Evolutionary conservation across 2,329 filamentous ascomycete species (phyloP), one percentile per base, ranked within the genome.

Genomic region (Drechslerella dactyloides): DNA sequence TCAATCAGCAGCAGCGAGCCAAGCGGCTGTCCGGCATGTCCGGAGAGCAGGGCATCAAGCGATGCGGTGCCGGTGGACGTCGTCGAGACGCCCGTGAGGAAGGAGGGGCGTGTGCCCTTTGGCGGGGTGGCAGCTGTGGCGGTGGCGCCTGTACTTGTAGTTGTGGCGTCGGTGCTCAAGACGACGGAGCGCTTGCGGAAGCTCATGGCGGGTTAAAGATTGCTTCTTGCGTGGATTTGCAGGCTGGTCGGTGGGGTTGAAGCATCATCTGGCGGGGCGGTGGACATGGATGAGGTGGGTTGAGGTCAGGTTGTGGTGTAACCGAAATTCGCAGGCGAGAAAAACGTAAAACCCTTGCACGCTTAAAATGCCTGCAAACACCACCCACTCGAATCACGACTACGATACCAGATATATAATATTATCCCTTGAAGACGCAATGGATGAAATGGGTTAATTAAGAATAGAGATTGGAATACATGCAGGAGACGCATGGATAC

Each of bases 11-110:
- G 78, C 0, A 88, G 90, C 17, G 86, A 91, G 0, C 94, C 94
- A 5, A 97, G 83, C 0, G 90, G 87, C 2, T 97, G 82, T 0
- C 94, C 94, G 2, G 88, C 86, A 81, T 97, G 93, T 0, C 93
- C 92, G 44, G 91, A 91, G 0, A 99, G 83, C 17, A 96, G 83
- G 69, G 86, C 86, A 77, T 99, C 94, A 44, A 99, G 82, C 17
- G 92, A 96, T 2, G 87, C 84, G 0, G 91, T 93, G 21, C 94
- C 94, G 0, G 94, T 97, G 0, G 94, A 99, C 1, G 90, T 97
- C 6, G 91, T 96, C 40, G 87, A 84, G 53, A 92, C 88, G 63
- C 93, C 93, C 78, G 96, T 93, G 33, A 96, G 82, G 52, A 93
- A 91, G 11, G 94, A 99, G 15, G 93, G 91, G 55, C 93, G 87